These are phyloP conservation scores for Trichoderma sp. DNA, from an alignment of 2,329 filamentous ascomycete species.

Conservation along the genomic window DNA sequence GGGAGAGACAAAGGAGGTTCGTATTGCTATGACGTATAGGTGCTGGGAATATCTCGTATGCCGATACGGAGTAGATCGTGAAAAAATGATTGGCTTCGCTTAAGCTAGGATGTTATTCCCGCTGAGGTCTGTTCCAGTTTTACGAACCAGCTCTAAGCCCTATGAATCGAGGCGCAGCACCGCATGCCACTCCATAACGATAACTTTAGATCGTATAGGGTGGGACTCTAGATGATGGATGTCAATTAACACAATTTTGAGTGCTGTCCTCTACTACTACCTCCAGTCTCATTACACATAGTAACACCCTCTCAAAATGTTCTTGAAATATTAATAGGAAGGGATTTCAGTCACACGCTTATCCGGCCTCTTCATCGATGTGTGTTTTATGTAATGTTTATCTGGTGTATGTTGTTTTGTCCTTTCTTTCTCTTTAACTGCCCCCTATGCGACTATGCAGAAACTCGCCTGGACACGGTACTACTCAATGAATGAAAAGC, in stretches of 20 bases:
- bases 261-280: background rate
- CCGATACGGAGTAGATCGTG: background rate
- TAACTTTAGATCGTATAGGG: background rate
- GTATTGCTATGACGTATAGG: background rate
- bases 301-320: background rate
- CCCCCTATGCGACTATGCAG: background rate
- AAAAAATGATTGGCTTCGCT: background rate
- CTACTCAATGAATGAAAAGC: background rate
- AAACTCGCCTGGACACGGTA: background rate
- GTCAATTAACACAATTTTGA: background rate
- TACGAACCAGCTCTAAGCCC: background rate
- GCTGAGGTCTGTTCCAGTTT: background rate
- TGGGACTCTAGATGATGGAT: background rate
- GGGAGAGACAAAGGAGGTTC: background rate
- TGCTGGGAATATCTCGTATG: background rate
- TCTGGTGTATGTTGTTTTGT: background rate
- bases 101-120: background rate
- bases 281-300: background rate
- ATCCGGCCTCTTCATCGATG: background rate
- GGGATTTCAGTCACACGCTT: background rate
- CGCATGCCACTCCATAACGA: background rate
- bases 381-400: background rate
- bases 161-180: background rate
- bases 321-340: background rate
- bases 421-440: no score